Conservation (phyloP, 2,329 filamentous ascomycete genomes). For the Eurotiales sp. region DNA sequence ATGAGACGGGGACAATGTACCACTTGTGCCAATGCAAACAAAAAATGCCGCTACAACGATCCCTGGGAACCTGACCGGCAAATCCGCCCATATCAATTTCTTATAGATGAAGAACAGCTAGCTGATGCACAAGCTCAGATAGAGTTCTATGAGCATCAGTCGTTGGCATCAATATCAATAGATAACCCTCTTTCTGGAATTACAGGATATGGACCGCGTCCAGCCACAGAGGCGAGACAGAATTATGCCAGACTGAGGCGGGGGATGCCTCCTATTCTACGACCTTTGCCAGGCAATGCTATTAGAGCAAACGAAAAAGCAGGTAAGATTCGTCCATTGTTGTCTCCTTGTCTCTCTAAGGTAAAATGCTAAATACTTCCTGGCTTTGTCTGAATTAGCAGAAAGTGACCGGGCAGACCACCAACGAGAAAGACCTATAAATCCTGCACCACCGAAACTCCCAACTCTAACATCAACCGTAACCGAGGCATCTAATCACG, state of each 20-base stretch:
- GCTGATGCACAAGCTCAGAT: neutral
- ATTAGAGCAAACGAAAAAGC: no score
- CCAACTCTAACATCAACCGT: neutral
- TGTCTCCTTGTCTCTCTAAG: no score
- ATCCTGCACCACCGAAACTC: neutral
- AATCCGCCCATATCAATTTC: neutral
- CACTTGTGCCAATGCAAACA: neutral
- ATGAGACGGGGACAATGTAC: neutral
- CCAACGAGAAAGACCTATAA: neutral
- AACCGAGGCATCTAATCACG: no score
- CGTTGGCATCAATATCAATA: neutral
- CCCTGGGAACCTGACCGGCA: neutral
- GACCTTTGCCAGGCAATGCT: neutral
- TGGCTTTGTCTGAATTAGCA: no score
- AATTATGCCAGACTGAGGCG: constrained; percentile 6
- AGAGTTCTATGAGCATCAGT: neutral
- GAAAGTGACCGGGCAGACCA: no score
- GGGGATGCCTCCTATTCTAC: neutral
- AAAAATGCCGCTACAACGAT: constrained; percentile 11
- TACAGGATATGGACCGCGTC: constrained; percentile 14
- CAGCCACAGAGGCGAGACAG: constrained; percentile 1
- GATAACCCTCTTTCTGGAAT: constrained; percentile 14
- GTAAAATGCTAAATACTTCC: no score
- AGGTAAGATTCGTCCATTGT: no score
- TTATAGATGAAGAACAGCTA: neutral